Evolutionary conservation across 2,329 filamentous ascomycete genomes (phyloP), one percentile per base, ranked within the genome.

Genomic region (Exophiala sp.): DNA sequence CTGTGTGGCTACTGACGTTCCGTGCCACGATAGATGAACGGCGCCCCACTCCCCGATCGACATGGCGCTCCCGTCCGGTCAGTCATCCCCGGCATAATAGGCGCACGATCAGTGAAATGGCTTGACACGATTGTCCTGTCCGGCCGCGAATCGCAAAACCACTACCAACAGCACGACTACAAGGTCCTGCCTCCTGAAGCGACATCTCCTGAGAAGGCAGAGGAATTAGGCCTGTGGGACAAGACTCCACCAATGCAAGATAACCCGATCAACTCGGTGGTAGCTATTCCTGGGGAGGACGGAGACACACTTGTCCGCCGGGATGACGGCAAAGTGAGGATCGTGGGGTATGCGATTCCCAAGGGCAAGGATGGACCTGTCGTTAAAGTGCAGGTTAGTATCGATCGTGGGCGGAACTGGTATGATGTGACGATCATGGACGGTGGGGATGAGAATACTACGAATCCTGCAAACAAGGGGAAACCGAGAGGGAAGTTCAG

Each of bases 131-230:
- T 82, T 52, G 77, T 72, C 3, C 70, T 82, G 2, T 75, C 78
- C 58, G 65, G 68, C 39, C 54, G 68, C 35, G 78, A 83, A 60
- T 78, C 74, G 14, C 65, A 67, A 2, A 82, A 80, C 57, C 74
- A 77, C 63, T 84, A 83, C 61, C 78, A 82, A 66, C 75, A 77
- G 50, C 73, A 71, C 42, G 81, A 83, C 65, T 84, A 84, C 69
- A 83, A 83, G 64, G 71, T 81, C 16, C 68, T 84, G 2, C 80
- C 80, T 0, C 76, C 76, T 0, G 73, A 72, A 41, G 71, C 68
- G 45, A 73, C 78, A 39, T 71, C 73, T n/a, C 80, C 80, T 3
- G 72, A 77, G 58, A 66, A 71, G 38, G 45, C 39, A 32, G 45
- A 48, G 32, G 38, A 47, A 8, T 14, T 46, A 7, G 34, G 50